phyloP scores from a whole-genome alignment of 2,329 filamentous ascomycete genomes.

The Sphaceloma murrayae region DNA sequence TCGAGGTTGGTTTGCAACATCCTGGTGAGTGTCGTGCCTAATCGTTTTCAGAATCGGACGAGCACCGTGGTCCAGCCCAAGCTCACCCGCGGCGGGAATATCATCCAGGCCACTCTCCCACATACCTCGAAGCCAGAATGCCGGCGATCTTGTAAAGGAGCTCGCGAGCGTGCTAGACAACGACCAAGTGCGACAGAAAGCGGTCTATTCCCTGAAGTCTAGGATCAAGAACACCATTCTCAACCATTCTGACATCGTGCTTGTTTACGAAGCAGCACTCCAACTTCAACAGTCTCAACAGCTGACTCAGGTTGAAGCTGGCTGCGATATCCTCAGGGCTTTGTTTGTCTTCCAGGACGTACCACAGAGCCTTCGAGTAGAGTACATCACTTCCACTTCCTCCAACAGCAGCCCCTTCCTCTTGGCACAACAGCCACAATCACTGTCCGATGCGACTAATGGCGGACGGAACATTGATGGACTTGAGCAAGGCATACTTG shows the following conservation, averaged over 20 bases:
- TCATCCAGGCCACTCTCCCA: neutral
- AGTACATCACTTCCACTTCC: neutral
- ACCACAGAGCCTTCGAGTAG: constrained; percentile 12
- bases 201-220: neutral
- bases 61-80: constrained; percentile 1
- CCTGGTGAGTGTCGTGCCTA: neutral
- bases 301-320: neutral
- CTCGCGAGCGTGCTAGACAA: neutral
- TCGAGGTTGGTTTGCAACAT: neutral
- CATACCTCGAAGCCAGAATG: neutral
- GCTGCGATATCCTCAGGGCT: constrained; percentile 5
- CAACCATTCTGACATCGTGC: constrained; percentile 5
- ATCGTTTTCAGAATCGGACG: neutral
- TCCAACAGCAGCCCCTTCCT: neutral
- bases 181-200: neutral
- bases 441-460: constrained; percentile 5
- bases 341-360: constrained; percentile 5
- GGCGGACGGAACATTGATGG: constrained; percentile 13
- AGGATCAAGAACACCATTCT: constrained; percentile 1
- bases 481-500: constrained; percentile 8
- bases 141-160: neutral
- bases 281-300: constrained; percentile 1
- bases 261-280: neutral
- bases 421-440: constrained; percentile 1
- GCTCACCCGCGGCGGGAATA: neutral